Percentiles rank a stretch among this genome's conserved stretches.
Evolutionary conservation across 2,329 filamentous ascomycete genomes (phyloP).

Genomic region (Hymenoscyphus scutula): DNA sequence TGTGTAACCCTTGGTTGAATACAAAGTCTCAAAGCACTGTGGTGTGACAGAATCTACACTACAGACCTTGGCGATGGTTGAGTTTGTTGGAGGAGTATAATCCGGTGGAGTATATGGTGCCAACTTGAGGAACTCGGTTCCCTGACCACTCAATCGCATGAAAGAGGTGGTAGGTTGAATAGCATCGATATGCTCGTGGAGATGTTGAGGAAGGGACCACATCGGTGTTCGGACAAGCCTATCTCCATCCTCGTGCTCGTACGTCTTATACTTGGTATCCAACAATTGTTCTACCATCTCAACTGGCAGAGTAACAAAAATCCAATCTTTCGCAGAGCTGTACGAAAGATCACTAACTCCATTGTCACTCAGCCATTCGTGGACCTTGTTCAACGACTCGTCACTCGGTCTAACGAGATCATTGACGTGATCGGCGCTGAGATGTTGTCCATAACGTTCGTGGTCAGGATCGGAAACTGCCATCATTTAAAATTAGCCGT

Average conservation of each 20-base stretch:
- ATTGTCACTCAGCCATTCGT: conserved; percentile 56
- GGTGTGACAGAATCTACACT: conserved; percentile 40
- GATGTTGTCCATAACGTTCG: conserved; percentile 53
- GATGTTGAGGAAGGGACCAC: conserved; percentile 42
- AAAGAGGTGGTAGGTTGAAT: conserved; percentile 60
- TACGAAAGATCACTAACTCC: conserved; percentile 44
- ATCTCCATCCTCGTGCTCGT: conserved; percentile 35
- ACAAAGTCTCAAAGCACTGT: conserved; percentile 28
- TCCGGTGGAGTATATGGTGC: background rate
- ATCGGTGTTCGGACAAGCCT: conserved; percentile 25
- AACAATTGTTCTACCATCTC: conserved; percentile 43
- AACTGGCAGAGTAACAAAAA: conserved; percentile 45
- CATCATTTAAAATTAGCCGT: conserved; percentile 1
- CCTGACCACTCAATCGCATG: conserved; percentile 38
- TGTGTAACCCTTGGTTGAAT: conserved; percentile 25
- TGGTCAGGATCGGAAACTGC: conserved; percentile 53
- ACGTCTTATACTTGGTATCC: conserved; percentile 38
- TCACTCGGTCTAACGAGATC: conserved; percentile 51
- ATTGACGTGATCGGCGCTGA: conserved; percentile 50
- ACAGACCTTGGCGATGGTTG: conserved; percentile 55
- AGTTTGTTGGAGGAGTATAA: conserved; percentile 10
- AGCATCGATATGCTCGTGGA: conserved; percentile 46
- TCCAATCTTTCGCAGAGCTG: conserved; percentile 56
- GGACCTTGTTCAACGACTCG: conserved; percentile 50
- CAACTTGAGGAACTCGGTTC: conserved; percentile 6